phyloP scores from a whole-genome alignment of 2,329 filamentous ascomycete species.

The Fonsecaea pugnacius region DNA sequence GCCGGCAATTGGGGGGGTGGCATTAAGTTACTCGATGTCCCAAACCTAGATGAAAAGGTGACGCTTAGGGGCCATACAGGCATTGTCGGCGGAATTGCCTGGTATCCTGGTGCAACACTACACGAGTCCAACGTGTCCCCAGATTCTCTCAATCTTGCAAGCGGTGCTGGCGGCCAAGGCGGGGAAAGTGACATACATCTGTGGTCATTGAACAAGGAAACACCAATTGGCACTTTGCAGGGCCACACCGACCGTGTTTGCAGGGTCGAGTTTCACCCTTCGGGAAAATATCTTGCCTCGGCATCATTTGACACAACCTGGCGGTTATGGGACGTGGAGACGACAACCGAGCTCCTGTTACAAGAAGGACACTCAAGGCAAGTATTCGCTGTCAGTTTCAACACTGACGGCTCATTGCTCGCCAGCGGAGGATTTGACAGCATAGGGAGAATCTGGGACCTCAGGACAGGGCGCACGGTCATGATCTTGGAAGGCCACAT shows the following conservation, averaged over 20 bases:
- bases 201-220: constrained; percentile 87
- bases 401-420: constrained; percentile 84
- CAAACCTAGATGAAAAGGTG: constrained; percentile 75
- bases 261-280: constrained; percentile 91
- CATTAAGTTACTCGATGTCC: constrained; percentile 82
- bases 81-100: constrained; percentile 86
- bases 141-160: constrained; percentile 80
- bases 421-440: constrained; percentile 93
- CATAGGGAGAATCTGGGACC: constrained; percentile 92
- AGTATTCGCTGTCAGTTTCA: constrained; percentile 88
- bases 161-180: constrained; percentile 63
- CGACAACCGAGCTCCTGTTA: constrained; percentile 77
- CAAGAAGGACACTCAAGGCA: constrained; percentile 96
- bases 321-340: constrained; percentile 93
- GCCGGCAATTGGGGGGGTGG: constrained; percentile 93
- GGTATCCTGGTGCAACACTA: constrained; percentile 82
- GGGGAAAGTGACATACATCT: constrained; percentile 86
- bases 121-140: constrained; percentile 71
- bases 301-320: constrained; percentile 96
- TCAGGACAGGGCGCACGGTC: constrained; percentile 87
- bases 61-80: constrained; percentile 82
- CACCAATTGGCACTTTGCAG: constrained; percentile 77
- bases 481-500: constrained; percentile 96
- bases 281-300: constrained; percentile 84
- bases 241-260: constrained; percentile 89